These are phyloP conservation scores for Neonectria coccinea DNA, from an alignment of 2,329 filamentous ascomycete genomes.

Conservation along the genomic window DNA sequence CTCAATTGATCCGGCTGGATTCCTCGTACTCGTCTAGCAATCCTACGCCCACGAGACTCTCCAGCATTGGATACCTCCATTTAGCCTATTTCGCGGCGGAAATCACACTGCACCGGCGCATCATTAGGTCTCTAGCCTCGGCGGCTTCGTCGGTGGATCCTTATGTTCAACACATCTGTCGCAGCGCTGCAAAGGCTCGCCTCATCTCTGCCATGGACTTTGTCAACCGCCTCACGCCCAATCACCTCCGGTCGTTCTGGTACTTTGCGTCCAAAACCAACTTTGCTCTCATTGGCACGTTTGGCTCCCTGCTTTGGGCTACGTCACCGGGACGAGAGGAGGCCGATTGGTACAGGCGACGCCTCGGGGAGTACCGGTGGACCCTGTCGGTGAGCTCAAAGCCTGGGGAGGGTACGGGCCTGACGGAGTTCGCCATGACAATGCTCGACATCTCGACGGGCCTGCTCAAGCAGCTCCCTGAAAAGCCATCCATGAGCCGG, in stretches of 20 bases:
- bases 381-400: conserved; percentile 88
- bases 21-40: conserved; percentile 56
- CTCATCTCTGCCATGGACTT: conserved; percentile 98
- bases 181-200: conserved; percentile 91
- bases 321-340: conserved; percentile 90
- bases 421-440: conserved; percentile 79
- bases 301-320: conserved; percentile 89
- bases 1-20: conserved; percentile 74
- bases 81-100: conserved; percentile 94
- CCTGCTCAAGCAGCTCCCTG: conserved; percentile 75
- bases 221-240: conserved; percentile 88
- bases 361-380: conserved; percentile 92
- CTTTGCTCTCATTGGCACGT: conserved; percentile 94
- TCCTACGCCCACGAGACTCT: conserved; percentile 60
- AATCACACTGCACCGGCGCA: conserved; percentile 91
- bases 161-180: conserved; percentile 91
- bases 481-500: conserved; percentile 75
- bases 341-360: conserved; percentile 88
- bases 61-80: conserved; percentile 82
- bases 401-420: conserved; percentile 67
- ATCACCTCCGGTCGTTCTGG: conserved; percentile 93
- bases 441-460: conserved; percentile 80
- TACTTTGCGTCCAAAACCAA: conserved; percentile 89
- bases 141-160: conserved; percentile 68
- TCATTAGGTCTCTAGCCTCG: conserved; percentile 80